phyloP scores from a whole-genome alignment of 768 basidiomycete genomes.

The Postia placenta region DNA sequence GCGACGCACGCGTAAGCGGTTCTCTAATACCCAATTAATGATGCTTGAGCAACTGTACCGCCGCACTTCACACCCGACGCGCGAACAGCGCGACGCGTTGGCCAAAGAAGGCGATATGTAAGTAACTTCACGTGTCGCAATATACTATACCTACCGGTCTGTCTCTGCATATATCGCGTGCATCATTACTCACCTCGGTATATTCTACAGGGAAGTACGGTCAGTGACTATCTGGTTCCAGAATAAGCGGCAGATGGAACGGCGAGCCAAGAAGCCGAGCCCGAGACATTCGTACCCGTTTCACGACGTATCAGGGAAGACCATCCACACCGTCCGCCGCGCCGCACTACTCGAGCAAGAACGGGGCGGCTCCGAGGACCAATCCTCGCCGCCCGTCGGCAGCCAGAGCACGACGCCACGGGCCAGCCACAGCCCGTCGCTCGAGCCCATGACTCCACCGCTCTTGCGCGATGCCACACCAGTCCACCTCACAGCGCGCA shows the following conservation, averaged over 20 bases:
- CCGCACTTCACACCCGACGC: constrained; percentile 67
- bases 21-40: constrained; percentile 60
- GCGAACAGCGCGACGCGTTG: constrained; percentile 62
- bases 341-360: constrained; percentile 4
- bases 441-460: not conserved
- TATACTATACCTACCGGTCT: too few relatives aligned
- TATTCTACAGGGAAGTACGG: constrained; percentile 15
- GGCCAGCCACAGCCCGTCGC: too few relatives aligned
- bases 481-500: too few relatives aligned
- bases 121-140: constrained; percentile 21
- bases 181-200: not conserved
- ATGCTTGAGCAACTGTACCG: constrained; percentile 72
- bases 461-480: too few relatives aligned
- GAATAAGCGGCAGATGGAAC: constrained; percentile 31
- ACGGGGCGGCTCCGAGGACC: constrained; percentile 2
- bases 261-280: constrained; percentile 25
- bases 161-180: too few relatives aligned
- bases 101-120: constrained; percentile 61
- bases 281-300: constrained; percentile 9
- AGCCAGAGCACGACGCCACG: too few relatives aligned
- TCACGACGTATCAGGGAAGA: constrained; percentile 14
- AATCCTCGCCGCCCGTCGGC: not conserved
- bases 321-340: constrained; percentile 9
- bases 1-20: constrained; percentile 53
- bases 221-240: constrained; percentile 32